Percentiles rank a stretch among this genome's conserved stretches.
phyloP scores from a whole-genome alignment of 2,329 filamentous ascomycete genomes.

The Acrodontium crateriforme region DNA sequence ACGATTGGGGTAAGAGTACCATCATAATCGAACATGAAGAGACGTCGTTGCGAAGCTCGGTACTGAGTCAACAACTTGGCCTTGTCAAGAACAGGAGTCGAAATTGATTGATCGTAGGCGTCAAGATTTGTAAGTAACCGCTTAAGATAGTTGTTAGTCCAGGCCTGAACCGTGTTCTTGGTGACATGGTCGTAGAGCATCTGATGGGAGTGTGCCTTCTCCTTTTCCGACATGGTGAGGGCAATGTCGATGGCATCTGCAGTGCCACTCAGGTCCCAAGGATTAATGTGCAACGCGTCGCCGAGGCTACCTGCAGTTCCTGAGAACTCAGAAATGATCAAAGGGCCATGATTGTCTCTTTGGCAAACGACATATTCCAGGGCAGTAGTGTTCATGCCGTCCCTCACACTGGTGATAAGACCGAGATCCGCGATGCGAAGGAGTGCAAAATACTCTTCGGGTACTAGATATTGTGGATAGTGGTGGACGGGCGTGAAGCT shows the following conservation, averaged over 20 bases:
- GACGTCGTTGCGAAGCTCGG: conserved; percentile 56
- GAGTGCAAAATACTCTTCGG: conserved; percentile 89
- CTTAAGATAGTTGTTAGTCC: conserved; percentile 68
- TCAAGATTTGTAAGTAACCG: conserved; percentile 68
- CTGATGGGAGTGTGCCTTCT: conserved; percentile 54
- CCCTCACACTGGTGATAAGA: conserved; percentile 85
- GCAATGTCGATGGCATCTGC: conserved; percentile 72
- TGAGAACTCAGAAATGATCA: conserved; percentile 94
- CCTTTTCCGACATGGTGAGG: conserved; percentile 56
- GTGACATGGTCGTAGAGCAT: conserved; percentile 74
- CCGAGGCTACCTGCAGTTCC: conserved; percentile 77
- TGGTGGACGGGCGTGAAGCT: conserved; percentile 86
- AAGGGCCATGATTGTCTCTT: conserved; percentile 67
- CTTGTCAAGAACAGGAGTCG: conserved; percentile 72
- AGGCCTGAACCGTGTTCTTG: conserved; percentile 71
- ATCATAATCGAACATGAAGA: conserved; percentile 99
- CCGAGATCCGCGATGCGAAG: conserved; percentile 81
- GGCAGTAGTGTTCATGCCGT: conserved; percentile 96
- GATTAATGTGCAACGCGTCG: conserved; percentile 89
- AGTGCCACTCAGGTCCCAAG: conserved; percentile 79
- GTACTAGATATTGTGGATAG: conserved; percentile 82
- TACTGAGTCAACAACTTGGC: conserved; percentile 60
- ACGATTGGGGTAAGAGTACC: conserved; percentile 94
- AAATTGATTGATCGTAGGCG: conserved; percentile 58
- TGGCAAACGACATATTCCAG: conserved; percentile 91